These are phyloP conservation scores for Linderina pennispora DNA, from an alignment of 192 early-diverging fungal species.

Conservation along the genomic window DNA sequence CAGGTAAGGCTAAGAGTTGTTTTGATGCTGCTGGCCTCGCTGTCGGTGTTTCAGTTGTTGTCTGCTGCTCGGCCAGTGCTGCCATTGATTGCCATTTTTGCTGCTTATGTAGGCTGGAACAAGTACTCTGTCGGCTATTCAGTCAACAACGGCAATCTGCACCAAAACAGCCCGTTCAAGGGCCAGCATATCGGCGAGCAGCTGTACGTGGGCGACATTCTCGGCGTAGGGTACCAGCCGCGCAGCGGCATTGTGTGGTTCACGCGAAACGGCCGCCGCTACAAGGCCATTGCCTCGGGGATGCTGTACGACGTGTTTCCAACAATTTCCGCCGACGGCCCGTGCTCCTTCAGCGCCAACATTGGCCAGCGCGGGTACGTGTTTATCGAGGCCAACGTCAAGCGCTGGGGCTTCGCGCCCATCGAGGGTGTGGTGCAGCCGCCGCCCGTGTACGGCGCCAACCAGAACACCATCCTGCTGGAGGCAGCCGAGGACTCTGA, in stretches of 20 bases:
- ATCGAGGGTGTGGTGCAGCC: constrained; percentile 61
- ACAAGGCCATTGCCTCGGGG: constrained; percentile 64
- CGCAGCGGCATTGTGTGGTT: constrained; percentile 70
- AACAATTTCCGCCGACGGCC: constrained; percentile 45
- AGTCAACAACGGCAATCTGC: constrained; percentile 58
- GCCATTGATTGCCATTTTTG: too few species aligned
- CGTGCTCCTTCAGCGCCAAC: constrained; percentile 56
- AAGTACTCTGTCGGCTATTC: constrained; percentile 67
- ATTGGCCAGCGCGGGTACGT: constrained; percentile 78
- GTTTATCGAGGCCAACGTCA: constrained; percentile 79
- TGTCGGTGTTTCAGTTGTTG: too few species aligned
- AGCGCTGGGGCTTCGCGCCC: constrained; percentile 76
- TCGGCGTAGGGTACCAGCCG: constrained; percentile 73
- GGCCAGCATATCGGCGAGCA: constrained; percentile 55
- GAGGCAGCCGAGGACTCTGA: constrained; percentile 25
- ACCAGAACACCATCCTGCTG: constrained; percentile 63
- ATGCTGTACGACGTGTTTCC: constrained; percentile 66
- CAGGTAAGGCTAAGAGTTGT: too few species aligned
- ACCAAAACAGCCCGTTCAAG: constrained; percentile 63
- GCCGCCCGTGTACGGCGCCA: constrained; percentile 71
- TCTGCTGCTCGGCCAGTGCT: too few species aligned
- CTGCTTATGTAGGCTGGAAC: too few species aligned
- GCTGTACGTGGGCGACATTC: constrained; percentile 67
- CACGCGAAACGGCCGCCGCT: constrained; percentile 65
- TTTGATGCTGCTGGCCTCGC: too few species aligned